Percentiles rank a stretch among this genome's conserved stretches.
Evolutionary conservation across 768 basidiomycete species (phyloP).

Genomic region (Clitopilus passeckerianus): DNA sequence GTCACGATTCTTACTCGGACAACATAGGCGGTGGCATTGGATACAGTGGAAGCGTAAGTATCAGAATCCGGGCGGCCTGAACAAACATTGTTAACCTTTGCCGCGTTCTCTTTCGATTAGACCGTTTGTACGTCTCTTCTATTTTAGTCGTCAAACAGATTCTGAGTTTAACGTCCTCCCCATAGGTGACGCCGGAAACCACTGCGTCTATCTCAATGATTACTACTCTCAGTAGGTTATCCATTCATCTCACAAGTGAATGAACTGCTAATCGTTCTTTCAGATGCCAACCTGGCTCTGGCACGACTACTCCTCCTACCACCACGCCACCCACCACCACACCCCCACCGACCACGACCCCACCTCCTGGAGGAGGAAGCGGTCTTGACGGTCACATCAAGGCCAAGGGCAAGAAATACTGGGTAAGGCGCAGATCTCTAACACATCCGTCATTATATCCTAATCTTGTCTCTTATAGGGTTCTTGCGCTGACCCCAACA

Average conservation of each 20-base stretch:
- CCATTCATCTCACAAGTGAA: neutral
- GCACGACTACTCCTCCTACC: conserved; percentile 8
- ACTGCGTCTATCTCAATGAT: conserved; percentile 24
- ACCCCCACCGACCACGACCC: conserved; percentile 9
- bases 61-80: neutral
- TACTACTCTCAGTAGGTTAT: conserved; percentile 20
- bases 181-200: conserved; percentile 25
- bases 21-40: conserved; percentile 23
- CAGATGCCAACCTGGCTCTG: conserved; percentile 24
- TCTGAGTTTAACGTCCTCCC: neutral
- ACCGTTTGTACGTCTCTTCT: conserved; percentile 15
- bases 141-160: neutral
- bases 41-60: conserved; percentile 25
- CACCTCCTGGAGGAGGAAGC: conserved; percentile 12
- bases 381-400: conserved; percentile 16
- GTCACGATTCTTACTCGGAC: neutral
- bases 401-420: conserved; percentile 23
- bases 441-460: neutral
- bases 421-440: conserved; percentile 9
- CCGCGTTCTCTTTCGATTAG: conserved; percentile 4
- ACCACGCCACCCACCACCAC: conserved; percentile 11
- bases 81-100: neutral
- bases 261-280: conserved; percentile 1
- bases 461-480: conserved; percentile 13
- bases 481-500: conserved; percentile 23